phyloP scores from a whole-genome alignment of 306 rosid genomes.

The Ormosia emarginata region DNA sequence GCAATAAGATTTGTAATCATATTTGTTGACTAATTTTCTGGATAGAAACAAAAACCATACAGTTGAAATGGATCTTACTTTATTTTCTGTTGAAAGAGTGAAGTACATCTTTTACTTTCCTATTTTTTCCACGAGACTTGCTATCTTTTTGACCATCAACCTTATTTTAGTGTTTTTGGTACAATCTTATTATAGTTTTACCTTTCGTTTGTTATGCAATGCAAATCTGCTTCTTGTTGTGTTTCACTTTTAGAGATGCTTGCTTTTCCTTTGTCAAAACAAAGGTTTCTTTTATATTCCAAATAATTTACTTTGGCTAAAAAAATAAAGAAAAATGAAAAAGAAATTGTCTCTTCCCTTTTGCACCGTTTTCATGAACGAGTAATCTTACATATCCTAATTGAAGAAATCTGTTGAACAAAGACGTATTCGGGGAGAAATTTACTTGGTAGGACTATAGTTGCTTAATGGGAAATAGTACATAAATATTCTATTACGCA shows the following conservation, averaged over 20 bases:
- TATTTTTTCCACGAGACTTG: conserved; percentile 38
- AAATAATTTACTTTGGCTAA: neutral
- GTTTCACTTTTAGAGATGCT: conserved; percentile 34
- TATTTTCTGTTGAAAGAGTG: conserved; percentile 22
- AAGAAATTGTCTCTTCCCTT: neutral
- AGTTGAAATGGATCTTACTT: conserved; percentile 27
- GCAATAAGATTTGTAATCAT: conserved; percentile 47
- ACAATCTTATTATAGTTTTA: conserved; percentile 30
- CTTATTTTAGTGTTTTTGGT: neutral
- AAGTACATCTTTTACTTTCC: conserved; percentile 45
- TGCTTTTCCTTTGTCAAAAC: conserved; percentile 17
- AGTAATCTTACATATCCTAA: neutral
- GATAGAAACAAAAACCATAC: conserved; percentile 18
- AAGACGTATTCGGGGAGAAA: too few relatives aligned
- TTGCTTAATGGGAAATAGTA: neutral
- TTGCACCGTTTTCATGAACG: neutral
- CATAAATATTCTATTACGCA: neutral
- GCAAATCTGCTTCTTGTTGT: conserved; percentile 23
- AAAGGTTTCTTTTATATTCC: neutral
- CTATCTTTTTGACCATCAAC: conserved; percentile 63
- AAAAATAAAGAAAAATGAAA: neutral
- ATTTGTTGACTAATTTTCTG: conserved; percentile 55
- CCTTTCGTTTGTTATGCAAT: conserved; percentile 28
- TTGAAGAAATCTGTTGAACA: neutral
- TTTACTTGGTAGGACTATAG: neutral